A percentile compares a stretch with the other conserved stretches of the same genome.
Conservation (phyloP, 2,329 filamentous ascomycete genomes). For the Aciculosporium take region DNA sequence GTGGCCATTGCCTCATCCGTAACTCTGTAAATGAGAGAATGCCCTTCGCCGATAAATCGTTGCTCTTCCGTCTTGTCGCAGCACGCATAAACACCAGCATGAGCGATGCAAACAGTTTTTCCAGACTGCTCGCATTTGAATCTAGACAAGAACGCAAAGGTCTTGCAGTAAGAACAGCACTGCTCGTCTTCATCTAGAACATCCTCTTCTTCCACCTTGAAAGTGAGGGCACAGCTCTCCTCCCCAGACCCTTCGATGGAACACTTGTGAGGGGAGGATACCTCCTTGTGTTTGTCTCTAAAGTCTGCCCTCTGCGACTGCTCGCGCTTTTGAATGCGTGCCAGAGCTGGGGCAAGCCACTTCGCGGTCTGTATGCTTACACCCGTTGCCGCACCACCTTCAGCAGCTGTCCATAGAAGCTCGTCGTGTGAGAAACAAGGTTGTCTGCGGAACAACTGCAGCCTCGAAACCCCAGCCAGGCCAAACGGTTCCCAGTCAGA, state of each 20-base stretch:
- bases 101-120: constrained; percentile 69
- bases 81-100: constrained; percentile 69
- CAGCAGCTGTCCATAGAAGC: constrained; percentile 76
- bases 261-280: constrained; percentile 40
- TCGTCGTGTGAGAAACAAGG: constrained; percentile 98
- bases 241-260: constrained; percentile 26
- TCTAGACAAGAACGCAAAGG: constrained; percentile 79
- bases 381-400: constrained; percentile 50
- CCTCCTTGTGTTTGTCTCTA: constrained; percentile 46
- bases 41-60: constrained; percentile 54
- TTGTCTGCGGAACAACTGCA: constrained; percentile 78
- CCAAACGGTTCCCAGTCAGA: constrained; percentile 91
- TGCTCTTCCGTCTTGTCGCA: constrained; percentile 55
- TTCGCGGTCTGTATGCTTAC: constrained; percentile 78
- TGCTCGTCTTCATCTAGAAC: constrained; percentile 86
- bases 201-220: constrained; percentile 56
- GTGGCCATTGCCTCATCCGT: constrained; percentile 54
- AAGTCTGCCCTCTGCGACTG: constrained; percentile 53
- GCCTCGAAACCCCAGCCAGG: constrained; percentile 67
- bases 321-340: constrained; percentile 65
- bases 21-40: constrained; percentile 65
- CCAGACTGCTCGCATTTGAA: constrained; percentile 73
- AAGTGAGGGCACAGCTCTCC: constrained; percentile 42
- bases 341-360: constrained; percentile 81
- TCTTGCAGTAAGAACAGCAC: constrained; percentile 86